Evolutionary conservation across 2,329 filamentous ascomycete genomes (phyloP), one percentile per base, ranked within the genome.

Genomic region (Colletotrichum lupini): DNA sequence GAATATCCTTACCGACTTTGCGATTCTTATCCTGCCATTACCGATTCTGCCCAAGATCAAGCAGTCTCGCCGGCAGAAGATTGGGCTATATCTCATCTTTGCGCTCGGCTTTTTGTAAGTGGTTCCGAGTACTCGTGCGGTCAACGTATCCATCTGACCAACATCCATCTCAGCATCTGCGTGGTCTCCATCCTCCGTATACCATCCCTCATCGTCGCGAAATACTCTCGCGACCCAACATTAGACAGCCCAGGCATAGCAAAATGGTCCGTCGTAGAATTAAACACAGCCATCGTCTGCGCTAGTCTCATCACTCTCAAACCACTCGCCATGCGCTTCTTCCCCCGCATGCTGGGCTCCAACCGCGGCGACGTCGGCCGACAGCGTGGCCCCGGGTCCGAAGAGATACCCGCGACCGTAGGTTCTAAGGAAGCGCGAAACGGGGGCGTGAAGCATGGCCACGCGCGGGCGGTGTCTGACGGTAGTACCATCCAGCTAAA

Each of bases 261-360:
- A 7, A 73, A 76, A 62, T 80, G 79, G 79, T 76, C 79, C 2
- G 64, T 71, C 9, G 73, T 78, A 63, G 79, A 80, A 35, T 52
- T 77, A n/a, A 78, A 80, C 67, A 76, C 72, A 4, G 76, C 77
- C 68, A 76, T 80, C 24, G 74, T 79, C 4, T 80, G 78, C 68
- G 77, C 77, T 2, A 80, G 78, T 42, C 57, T 79, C 35, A 78
- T 77, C 69, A 79, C 78, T 2, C 72, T 80, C 46, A 77, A 76
- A 49, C 79, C 77, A 1, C 46, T 79, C 2, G 24, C 76, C 14
- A 65, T 59, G 26, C 75, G 80, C 5, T 76, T 81, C 49, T 77
- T 83, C 74, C 82, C 82, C 16, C 62, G 70, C 5, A 22, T 75
- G 16, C 24, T 72, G 28, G 64, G 53, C 5, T 46, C 32, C 14